phyloP scores from a whole-genome alignment of 768 basidiomycete species.

The Russula earlei region DNA sequence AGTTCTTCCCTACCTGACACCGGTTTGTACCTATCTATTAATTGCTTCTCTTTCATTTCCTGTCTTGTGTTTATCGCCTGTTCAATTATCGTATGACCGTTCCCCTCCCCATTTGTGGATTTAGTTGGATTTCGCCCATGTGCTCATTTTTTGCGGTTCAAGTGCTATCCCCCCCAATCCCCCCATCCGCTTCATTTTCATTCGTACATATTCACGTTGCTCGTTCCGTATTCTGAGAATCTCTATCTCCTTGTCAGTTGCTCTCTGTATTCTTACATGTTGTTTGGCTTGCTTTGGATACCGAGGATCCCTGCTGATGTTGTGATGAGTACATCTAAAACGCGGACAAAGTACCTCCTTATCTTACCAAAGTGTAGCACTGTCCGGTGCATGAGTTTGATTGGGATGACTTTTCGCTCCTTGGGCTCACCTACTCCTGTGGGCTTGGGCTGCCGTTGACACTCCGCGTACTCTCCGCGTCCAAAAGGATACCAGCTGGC shows the following conservation, averaged over 20 bases:
- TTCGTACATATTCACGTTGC: conserved; percentile 14
- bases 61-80: conserved; percentile 17
- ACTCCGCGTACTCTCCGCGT: conserved; percentile 4
- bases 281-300: conserved; percentile 21
- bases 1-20: conserved; percentile 18
- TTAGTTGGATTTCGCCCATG: conserved; percentile 19
- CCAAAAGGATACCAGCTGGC: background rate
- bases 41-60: conserved; percentile 5
- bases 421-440: too few relatives aligned
- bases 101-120: conserved; percentile 10
- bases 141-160: conserved; percentile 16
- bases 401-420: too few relatives aligned
- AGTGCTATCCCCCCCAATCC: conserved; percentile 13
- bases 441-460: background rate
- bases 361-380: background rate
- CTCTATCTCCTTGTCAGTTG: conserved; percentile 9
- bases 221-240: background rate
- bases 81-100: conserved; percentile 16
- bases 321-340: conserved; percentile 12
- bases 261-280: conserved; percentile 20
- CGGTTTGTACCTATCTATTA: conserved; percentile 14
- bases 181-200: conserved; percentile 18
- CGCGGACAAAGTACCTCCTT: conserved; percentile 6
- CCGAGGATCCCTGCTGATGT: conserved; percentile 15
- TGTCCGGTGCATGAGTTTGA: background rate